Percentiles rank a stretch among this genome's conserved stretches.
phyloP scores from a whole-genome alignment of 805 yeast species.

The Candida parachauliodes region DNA sequence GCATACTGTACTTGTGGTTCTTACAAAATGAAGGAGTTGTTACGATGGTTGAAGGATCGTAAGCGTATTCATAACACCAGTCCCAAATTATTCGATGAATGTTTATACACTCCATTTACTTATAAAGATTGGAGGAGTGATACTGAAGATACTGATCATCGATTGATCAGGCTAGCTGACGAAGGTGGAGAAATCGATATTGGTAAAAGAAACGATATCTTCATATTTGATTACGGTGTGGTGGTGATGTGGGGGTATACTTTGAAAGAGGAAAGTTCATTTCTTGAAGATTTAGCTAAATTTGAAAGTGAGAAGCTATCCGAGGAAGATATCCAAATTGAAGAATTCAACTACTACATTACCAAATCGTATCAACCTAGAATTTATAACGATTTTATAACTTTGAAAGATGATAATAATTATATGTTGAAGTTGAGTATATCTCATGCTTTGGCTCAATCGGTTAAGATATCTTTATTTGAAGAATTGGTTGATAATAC shows the following conservation, averaged over 20 bases:
- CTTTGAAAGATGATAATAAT: conserved; percentile 82
- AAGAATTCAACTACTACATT: conserved; percentile 91
- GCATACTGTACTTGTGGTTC: conserved; percentile 96
- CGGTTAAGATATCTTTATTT: conserved; percentile 90
- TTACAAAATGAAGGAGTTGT: conserved; percentile 81
- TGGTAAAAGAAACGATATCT: conserved; percentile 75
- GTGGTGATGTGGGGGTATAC: conserved; percentile 95
- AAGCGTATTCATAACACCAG: conserved; percentile 69
- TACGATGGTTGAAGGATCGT: conserved; percentile 80
- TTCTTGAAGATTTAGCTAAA: conserved; percentile 78
- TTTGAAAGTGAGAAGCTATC: conserved; percentile 91
- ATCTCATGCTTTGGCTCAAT: conserved; percentile 93
- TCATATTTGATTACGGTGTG: conserved; percentile 95
- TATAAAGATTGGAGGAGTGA: conserved; percentile 72
- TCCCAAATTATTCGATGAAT: conserved; percentile 91
- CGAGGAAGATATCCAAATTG: conserved; percentile 87
- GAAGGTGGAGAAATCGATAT: conserved; percentile 95
- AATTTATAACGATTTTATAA: conserved; percentile 91
- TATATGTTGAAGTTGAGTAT: conserved; percentile 90
- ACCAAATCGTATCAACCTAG: conserved; percentile 94
- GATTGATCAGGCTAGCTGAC: conserved; percentile 71
- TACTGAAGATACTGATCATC: conserved; percentile 10
- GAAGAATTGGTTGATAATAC: conserved; percentile 96
- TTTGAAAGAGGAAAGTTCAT: conserved; percentile 74
- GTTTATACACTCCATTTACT: conserved; percentile 86